Evolutionary conservation across 345 rosid species (phyloP).

Genomic region (Trapa incisa): DNA sequence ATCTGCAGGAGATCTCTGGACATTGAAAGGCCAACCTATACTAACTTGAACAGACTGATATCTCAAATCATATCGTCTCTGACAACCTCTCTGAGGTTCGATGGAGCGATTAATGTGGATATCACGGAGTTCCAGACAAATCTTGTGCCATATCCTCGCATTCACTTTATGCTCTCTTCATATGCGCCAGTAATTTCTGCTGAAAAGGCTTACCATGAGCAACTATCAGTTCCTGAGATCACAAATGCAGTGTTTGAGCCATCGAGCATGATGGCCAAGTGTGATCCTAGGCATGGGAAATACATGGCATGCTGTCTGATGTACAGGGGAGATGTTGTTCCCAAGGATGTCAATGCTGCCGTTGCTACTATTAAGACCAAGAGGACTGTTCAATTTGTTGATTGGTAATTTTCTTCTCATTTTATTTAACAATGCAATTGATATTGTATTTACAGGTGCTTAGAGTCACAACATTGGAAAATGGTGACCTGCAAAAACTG

Average conservation of each 20-base stretch:
- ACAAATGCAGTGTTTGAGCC: slow-evolving; percentile 64
- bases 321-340: slow-evolving; percentile 63
- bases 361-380: slow-evolving; percentile 53
- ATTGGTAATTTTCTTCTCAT: slow-evolving; percentile 29
- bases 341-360: slow-evolving; percentile 60
- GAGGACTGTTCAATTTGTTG: slow-evolving; percentile 50
- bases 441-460: too few relatives aligned
- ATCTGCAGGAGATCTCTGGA: slow-evolving; percentile 48
- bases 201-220: slow-evolving; percentile 55
- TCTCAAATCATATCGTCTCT: slow-evolving; percentile 54
- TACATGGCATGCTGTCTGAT: slow-evolving; percentile 70
- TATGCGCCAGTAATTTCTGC: slow-evolving; percentile 67
- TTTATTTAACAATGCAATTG: not conserved
- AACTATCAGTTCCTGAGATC: slow-evolving; percentile 52
- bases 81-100: slow-evolving; percentile 50
- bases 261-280: slow-evolving; percentile 62
- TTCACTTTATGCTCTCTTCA: slow-evolving; percentile 57
- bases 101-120: slow-evolving; percentile 59
- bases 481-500: too few relatives aligned
- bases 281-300: slow-evolving; percentile 58
- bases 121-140: slow-evolving; percentile 64
- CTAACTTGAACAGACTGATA: slow-evolving; percentile 55
- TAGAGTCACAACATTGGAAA: too few relatives aligned
- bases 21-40: slow-evolving; percentile 56
- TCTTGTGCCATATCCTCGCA: slow-evolving; percentile 57